phyloP scores from a whole-genome alignment of 352 stramenopile genomes.

The Globisporangium emineosum region DNA sequence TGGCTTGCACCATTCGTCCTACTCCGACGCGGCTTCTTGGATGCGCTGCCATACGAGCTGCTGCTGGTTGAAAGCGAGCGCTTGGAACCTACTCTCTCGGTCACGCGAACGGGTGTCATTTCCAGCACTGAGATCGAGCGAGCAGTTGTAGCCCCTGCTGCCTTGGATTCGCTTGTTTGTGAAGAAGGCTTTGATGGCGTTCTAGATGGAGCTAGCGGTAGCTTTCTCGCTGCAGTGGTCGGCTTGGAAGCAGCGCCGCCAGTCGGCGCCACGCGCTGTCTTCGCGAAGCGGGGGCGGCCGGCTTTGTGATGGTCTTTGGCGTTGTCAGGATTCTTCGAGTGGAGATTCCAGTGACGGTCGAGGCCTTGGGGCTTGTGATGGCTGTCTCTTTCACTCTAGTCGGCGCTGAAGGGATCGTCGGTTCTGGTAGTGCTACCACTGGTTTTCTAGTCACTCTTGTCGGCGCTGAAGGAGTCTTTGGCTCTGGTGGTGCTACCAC shows the following conservation, averaged over 20 bases:
- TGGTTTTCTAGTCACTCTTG: neutral
- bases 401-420: slow-evolving; percentile 2
- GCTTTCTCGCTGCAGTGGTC: slow-evolving; percentile 7
- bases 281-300: neutral
- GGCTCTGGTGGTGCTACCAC: neutral
- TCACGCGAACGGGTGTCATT: slow-evolving; percentile 18
- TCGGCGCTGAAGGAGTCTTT: slow-evolving; percentile 1
- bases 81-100: slow-evolving; percentile 8
- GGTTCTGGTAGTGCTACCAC: neutral
- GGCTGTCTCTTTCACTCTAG: neutral
- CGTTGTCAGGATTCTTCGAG: slow-evolving; percentile 16
- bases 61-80: slow-evolving; percentile 6
- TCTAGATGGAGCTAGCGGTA: slow-evolving; percentile 12
- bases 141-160: neutral
- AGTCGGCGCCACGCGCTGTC: slow-evolving; percentile 9
- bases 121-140: slow-evolving; percentile 16
- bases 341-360: neutral
- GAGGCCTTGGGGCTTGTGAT: slow-evolving; percentile 11
- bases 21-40: neutral
- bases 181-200: slow-evolving; percentile 8
- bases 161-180: neutral
- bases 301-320: slow-evolving; percentile 15
- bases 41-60: neutral
- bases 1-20: neutral
- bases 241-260: neutral